These are phyloP conservation scores for Planoprotostelium fungivorum DNA, from an alignment of 78 protist species.

Conservation along the genomic window DNA sequence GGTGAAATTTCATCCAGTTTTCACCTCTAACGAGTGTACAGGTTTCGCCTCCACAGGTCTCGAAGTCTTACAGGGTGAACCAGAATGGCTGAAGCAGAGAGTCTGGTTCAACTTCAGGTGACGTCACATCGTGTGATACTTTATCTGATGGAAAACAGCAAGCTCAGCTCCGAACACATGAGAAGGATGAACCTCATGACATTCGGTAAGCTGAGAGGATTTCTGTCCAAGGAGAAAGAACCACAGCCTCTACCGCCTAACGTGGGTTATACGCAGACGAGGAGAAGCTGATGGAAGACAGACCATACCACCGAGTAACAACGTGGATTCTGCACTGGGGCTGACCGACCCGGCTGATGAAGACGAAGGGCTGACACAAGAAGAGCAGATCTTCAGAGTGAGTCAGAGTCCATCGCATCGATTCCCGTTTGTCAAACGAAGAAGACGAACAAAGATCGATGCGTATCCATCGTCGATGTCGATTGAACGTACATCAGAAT, in stretches of 20 bases:
- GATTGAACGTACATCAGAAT: no score
- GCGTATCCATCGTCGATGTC: no score
- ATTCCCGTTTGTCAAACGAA: no score
- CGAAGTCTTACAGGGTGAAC: not conserved
- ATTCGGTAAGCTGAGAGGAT: not conserved
- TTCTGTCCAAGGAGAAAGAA: not conserved
- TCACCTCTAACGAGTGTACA: not conserved
- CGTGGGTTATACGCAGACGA: no score
- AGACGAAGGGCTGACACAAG: not conserved
- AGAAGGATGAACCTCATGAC: not conserved
- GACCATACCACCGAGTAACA: not conserved
- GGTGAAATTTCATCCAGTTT: not conserved
- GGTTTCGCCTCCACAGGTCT: not conserved
- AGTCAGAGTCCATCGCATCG: no score
- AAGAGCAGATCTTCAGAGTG: not conserved
- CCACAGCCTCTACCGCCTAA: no score
- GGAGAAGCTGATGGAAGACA: no score
- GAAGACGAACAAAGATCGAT: no score
- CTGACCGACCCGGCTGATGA: not conserved
- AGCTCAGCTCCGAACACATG: not conserved
- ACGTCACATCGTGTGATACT: not conserved
- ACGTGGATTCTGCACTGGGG: not conserved
- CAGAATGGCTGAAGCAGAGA: not conserved
- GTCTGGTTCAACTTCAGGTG: not conserved
- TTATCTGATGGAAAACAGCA: not conserved